These are phyloP conservation scores for Ploettnerulaceae sp. DNA, from an alignment of 2,329 filamentous ascomycete genomes.

Conservation along the genomic window DNA sequence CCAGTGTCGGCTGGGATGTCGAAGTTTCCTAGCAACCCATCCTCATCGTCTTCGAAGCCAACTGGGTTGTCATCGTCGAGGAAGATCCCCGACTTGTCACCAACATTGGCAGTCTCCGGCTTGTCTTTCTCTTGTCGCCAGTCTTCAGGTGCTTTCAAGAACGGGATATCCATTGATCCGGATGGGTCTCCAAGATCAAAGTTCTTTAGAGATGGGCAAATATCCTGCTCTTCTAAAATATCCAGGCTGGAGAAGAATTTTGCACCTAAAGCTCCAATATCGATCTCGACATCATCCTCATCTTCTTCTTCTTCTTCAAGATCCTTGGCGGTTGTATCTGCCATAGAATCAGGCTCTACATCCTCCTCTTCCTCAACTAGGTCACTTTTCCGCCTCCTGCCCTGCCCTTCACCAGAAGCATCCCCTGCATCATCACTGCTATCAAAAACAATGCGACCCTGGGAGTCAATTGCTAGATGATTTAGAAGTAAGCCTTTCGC, in stretches of 20 bases:
- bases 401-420: constrained; percentile 37
- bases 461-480: constrained; percentile 89
- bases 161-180: constrained; percentile 82
- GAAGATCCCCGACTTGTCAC: constrained; percentile 73
- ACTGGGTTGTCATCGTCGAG: constrained; percentile 81
- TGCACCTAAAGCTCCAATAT: constrained; percentile 66
- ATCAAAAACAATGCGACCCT: constrained; percentile 94
- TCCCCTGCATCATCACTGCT: constrained; percentile 82
- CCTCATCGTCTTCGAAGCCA: constrained; percentile 78
- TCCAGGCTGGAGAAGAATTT: constrained; percentile 83
- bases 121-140: constrained; percentile 69
- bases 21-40: constrained; percentile 62
- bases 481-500: constrained; percentile 93
- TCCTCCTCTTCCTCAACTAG: constrained; percentile 45
- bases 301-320: constrained; percentile 44
- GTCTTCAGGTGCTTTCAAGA: constrained; percentile 83
- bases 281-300: constrained; percentile 66
- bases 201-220: constrained; percentile 90
- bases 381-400: constrained; percentile 54
- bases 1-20: constrained; percentile 65
- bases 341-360: constrained; percentile 35
- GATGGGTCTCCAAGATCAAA: constrained; percentile 87
- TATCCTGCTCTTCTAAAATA: constrained; percentile 76
- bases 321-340: constrained; percentile 37
- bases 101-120: constrained; percentile 45